Conservation (phyloP, 2,329 filamentous ascomycete species). For the Sclerotinia subarctica region DNA sequence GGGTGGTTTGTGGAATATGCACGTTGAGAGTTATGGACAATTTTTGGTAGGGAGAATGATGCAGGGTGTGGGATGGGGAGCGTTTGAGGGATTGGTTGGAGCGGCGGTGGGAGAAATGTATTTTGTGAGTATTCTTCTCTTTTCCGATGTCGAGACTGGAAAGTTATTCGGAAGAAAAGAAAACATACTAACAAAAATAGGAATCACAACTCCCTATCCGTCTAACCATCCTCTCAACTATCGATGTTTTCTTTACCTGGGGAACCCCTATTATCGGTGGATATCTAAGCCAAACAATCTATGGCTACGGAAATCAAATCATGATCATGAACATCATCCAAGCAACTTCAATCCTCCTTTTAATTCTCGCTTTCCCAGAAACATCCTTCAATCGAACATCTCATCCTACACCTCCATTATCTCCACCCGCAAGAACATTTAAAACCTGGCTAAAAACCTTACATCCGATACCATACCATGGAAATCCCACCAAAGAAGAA, state of each 20-base stretch:
- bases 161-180: not conserved
- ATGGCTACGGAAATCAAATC: conserved; percentile 49
- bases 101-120: conserved; percentile 55
- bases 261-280: conserved; percentile 54
- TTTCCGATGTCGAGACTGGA: not conserved
- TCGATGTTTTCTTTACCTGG: conserved; percentile 45
- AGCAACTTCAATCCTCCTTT: conserved; percentile 46
- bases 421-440: conserved; percentile 20
- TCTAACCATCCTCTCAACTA: not conserved
- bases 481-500: conserved; percentile 27
- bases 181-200: not conserved
- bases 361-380: conserved; percentile 51
- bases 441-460: conserved; percentile 4
- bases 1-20: conserved; percentile 51
- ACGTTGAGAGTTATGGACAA: conserved; percentile 44
- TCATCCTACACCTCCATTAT: not conserved
- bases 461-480: conserved; percentile 24
- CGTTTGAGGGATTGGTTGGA: conserved; percentile 53
- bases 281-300: conserved; percentile 43
- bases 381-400: conserved; percentile 48
- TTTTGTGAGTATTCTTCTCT: conserved; percentile 45
- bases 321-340: conserved; percentile 51
- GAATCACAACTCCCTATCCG: conserved; percentile 33
- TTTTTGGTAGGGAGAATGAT: conserved; percentile 53
- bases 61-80: conserved; percentile 58